Conservation (phyloP, 1,284 basidiomycete genomes). For the Trametes pubescens region DNA sequence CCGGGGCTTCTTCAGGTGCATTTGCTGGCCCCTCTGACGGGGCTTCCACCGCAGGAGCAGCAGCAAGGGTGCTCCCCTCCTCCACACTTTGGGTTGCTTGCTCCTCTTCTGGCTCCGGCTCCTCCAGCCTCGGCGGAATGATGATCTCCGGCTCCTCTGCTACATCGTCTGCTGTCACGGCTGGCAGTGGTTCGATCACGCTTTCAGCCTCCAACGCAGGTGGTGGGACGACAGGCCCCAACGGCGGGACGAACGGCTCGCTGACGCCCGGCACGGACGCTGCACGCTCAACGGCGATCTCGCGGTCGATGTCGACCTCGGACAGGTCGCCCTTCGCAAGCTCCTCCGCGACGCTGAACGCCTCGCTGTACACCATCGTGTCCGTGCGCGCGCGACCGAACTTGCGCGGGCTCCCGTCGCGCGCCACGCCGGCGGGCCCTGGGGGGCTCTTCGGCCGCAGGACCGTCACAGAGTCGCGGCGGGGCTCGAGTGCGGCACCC, state of each 20-base stretch:
- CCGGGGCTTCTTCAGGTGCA: background rate
- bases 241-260: conserved; percentile 13
- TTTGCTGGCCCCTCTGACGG: conserved; percentile 9
- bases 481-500: conserved; percentile 45
- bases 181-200: background rate
- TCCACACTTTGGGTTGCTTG: background rate
- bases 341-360: conserved; percentile 51
- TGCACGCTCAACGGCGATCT: conserved; percentile 28
- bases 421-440: conserved; percentile 35
- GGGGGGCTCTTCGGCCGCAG: conserved; percentile 38
- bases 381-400: conserved; percentile 72
- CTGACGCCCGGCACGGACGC: conserved; percentile 6
- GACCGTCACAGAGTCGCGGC: background rate
- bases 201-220: background rate
- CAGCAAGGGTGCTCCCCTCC: background rate
- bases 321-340: conserved; percentile 44
- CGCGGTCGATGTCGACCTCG: conserved; percentile 36
- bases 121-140: background rate
- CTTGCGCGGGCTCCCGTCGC: conserved; percentile 59
- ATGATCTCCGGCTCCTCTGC: background rate
- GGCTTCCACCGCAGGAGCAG: background rate
- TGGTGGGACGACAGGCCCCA: background rate
- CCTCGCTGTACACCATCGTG: conserved; percentile 79
- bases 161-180: background rate
- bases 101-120: background rate